Percentiles rank a stretch among this genome's conserved stretches.
phyloP scores from a whole-genome alignment of 257 asterid species.

The Craterostigma plantagineum region DNA sequence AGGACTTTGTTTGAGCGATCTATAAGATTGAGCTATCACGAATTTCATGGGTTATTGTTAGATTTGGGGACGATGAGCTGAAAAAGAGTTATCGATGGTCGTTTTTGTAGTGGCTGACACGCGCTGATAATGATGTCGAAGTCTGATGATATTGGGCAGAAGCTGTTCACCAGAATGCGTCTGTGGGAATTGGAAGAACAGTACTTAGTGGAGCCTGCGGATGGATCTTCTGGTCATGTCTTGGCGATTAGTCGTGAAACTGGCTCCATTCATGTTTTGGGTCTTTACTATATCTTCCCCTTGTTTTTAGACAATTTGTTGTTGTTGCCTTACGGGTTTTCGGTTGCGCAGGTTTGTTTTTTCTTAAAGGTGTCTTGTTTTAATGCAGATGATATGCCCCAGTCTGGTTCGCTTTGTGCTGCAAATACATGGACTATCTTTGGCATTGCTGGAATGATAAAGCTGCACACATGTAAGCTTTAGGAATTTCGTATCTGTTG shows the following conservation, averaged over 20 bases:
- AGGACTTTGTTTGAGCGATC: not conserved
- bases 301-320: not conserved
- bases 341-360: not conserved
- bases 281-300: constrained; percentile 14
- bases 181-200: constrained; percentile 86
- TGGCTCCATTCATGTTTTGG: constrained; percentile 44
- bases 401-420: constrained; percentile 32
- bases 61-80: too few relatives aligned
- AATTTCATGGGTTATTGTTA: not conserved
- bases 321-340: not conserved
- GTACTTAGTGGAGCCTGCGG: constrained; percentile 69
- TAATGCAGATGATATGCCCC: constrained; percentile 45
- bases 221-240: constrained; percentile 58
- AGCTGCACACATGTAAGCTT: constrained; percentile 56
- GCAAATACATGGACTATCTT: constrained; percentile 51
- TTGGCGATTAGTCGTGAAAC: constrained; percentile 43
- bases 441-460: constrained; percentile 73
- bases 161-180: constrained; percentile 62
- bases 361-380: not conserved
- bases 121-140: constrained; percentile 60
- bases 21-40: too few relatives aligned
- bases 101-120: too few relatives aligned
- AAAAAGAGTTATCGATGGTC: not conserved
- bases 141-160: constrained; percentile 38
- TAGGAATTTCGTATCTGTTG: not conserved